Evolutionary conservation across 2,329 filamentous ascomycete genomes (phyloP).

Genomic region (Zymoseptoria passerinii): DNA sequence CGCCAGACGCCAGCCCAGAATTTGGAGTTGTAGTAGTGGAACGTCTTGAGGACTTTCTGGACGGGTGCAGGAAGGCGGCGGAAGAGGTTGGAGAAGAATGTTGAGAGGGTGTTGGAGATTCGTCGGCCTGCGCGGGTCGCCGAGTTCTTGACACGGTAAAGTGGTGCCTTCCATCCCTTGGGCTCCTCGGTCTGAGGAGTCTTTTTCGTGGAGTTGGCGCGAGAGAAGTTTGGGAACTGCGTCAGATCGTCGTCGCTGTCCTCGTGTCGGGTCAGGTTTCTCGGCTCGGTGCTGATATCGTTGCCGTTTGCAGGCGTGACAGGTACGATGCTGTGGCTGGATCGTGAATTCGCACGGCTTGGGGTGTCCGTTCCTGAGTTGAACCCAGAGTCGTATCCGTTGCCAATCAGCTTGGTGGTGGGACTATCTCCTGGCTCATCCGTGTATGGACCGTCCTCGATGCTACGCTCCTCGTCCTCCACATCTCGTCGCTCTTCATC

Average conservation of each 20-base stretch:
- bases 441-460: conserved; percentile 48
- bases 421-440: conserved; percentile 37
- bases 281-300: conserved; percentile 31
- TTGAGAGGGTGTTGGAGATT: conserved; percentile 24
- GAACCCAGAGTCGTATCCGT: conserved; percentile 36
- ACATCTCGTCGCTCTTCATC: conserved; percentile 57
- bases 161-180: conserved; percentile 20
- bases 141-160: conserved; percentile 15
- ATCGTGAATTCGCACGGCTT: background rate
- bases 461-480: conserved; percentile 30
- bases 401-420: conserved; percentile 30
- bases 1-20: conserved; percentile 68
- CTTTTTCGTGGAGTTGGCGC: conserved; percentile 14
- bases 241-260: conserved; percentile 38
- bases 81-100: conserved; percentile 36
- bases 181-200: conserved; percentile 4
- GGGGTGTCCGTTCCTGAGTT: conserved; percentile 38
- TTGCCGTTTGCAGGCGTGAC: conserved; percentile 44
- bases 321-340: conserved; percentile 21
- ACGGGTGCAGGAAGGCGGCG: conserved; percentile 44
- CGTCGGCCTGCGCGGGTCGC: conserved; percentile 18
- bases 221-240: conserved; percentile 30
- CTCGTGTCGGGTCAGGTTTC: conserved; percentile 26
- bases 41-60: conserved; percentile 42
- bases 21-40: conserved; percentile 36